Conservation (phyloP, 306 rosid species). For the Cicer chorassanicum region DNA sequence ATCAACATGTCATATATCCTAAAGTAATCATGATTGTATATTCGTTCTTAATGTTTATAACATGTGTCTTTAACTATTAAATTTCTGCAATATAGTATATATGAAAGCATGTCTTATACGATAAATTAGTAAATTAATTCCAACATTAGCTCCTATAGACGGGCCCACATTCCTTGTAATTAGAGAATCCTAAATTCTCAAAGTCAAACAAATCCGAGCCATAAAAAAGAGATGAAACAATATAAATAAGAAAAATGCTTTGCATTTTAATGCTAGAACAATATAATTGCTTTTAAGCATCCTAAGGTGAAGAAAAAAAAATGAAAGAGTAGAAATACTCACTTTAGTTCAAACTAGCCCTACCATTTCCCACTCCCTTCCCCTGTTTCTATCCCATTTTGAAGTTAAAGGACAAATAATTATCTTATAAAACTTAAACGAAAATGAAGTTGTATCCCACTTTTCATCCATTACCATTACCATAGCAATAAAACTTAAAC, state of each 20-base stretch:
- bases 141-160: too few species aligned
- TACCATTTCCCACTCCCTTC: neutral
- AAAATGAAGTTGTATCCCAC: constrained; percentile 51
- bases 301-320: neutral
- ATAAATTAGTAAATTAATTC: too few species aligned
- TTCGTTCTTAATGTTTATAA: too few species aligned
- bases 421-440: constrained; percentile 40
- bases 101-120: too few species aligned
- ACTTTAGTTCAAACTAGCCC: constrained; percentile 17
- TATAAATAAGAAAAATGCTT: neutral
- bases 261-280: constrained; percentile 23
- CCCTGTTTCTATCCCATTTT: constrained; percentile 25
- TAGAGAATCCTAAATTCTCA: too few species aligned
- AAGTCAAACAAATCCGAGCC: too few species aligned
- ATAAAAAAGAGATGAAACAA: too few species aligned
- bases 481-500: constrained; percentile 47
- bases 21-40: too few species aligned
- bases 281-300: constrained; percentile 7
- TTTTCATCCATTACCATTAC: constrained; percentile 32
- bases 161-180: too few species aligned
- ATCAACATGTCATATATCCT: too few species aligned
- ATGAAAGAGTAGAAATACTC: neutral
- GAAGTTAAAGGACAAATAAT: constrained; percentile 42
- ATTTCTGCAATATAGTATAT: too few species aligned
- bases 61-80: too few species aligned